Conservation (phyloP, 2,329 filamentous ascomycete genomes). For the Aspergillus bombycis region DNA sequence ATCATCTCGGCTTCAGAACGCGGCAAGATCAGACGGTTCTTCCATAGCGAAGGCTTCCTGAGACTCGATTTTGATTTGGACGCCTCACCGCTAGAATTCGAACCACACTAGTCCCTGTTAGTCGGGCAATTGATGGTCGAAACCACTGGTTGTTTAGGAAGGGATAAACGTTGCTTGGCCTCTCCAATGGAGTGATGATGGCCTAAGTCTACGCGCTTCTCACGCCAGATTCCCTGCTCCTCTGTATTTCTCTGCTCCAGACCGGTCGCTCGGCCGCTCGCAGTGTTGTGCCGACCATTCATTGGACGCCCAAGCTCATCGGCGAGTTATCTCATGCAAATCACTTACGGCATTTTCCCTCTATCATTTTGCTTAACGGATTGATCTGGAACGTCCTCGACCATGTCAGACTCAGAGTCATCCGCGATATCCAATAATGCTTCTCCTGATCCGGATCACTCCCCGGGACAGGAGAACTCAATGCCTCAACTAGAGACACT, state of each 20-base stretch:
- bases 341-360: neutral
- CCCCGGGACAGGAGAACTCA: conserved; percentile 21
- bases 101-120: neutral
- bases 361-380: neutral
- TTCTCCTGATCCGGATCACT: conserved; percentile 15
- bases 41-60: neutral
- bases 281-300: neutral
- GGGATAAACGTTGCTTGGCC: conserved; percentile 1
- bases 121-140: conserved; percentile 7
- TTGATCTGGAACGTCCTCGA: conserved; percentile 4
- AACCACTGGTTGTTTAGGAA: neutral
- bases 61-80: neutral
- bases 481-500: conserved; percentile 68
- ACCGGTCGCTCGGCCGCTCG: conserved; percentile 1
- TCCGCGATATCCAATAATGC: conserved; percentile 28
- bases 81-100: conserved; percentile 14
- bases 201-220: conserved; percentile 11
- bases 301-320: conserved; percentile 7
- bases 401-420: conserved; percentile 38
- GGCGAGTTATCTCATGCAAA: neutral
- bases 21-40: neutral
- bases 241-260: neutral
- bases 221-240: conserved; percentile 9
- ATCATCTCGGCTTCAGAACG: neutral
- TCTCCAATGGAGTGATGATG: conserved; percentile 16